Evolutionary conservation across 2,329 filamentous ascomycete species (phyloP), one percentile per base, ranked within the genome.

Genomic region (Aspergillus aculeatinus): DNA sequence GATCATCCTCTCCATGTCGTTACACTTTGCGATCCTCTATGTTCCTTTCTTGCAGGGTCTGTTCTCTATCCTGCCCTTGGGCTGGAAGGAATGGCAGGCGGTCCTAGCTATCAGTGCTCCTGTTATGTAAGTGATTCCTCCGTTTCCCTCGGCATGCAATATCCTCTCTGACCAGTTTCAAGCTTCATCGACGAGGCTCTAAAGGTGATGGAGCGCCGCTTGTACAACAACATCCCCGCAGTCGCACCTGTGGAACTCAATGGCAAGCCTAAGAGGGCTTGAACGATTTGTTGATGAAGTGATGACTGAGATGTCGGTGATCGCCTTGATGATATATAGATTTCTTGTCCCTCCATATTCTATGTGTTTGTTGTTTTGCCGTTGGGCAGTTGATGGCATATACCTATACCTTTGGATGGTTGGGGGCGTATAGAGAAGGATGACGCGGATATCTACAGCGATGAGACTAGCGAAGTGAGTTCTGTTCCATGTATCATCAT

Each of bases 1-100:
- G 63, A 96, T 99, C 72, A 83, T 85, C 11, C 81, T 99, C 64
- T 96, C 91, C 44, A 99, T 99, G 95, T 87, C 87, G 1, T 84
- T 99, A 59, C 95, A 99, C 82, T 97, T 98, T 76, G 91, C 88
- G 25, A 88, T 99, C 53, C 84, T 99, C 42, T 99, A 99, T 79
- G 89, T 89, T 2, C 95, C 96, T 0, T 87, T 96, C 79, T 79
- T 99, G 60, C 94, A 97, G 79, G 82, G 81, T 7, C 80, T 99
- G 60, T 99, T 99, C 81, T 91, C 90, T 42, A 98, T 99, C 65
- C 79, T 96, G 64, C 93, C 95, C 10, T 79, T 99, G 67, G 89
- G 94, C 73, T 86, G 85, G 85, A 82, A 80, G 21, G 95, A 99
- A 79, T 99, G 95, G 95, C 87, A 92, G 79, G 93, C 96, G 19